phyloP scores from a whole-genome alignment of 139 green algal species.

The Tetraselmis striata region DNA sequence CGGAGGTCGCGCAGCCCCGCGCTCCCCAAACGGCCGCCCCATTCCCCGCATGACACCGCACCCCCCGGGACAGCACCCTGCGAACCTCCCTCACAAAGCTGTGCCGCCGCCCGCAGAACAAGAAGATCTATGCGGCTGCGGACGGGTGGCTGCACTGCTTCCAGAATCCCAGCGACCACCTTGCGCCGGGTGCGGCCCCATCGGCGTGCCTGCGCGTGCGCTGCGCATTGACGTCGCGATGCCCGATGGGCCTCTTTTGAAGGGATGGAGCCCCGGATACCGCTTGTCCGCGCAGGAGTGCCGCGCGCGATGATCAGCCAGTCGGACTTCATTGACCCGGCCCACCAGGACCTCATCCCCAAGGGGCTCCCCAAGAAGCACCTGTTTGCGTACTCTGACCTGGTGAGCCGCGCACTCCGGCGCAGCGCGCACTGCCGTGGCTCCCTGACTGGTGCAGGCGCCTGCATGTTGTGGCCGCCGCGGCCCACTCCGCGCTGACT shows the following conservation, averaged over 20 bases:
- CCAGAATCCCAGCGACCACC: neutral
- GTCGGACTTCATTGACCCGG: conserved; percentile 1
- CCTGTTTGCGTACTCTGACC: neutral
- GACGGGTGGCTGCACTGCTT: neutral
- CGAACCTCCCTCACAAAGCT: neutral
- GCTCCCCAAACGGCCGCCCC: neutral
- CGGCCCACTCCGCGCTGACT: neutral
- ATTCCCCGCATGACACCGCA: neutral
- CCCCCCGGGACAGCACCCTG: too few relatives aligned
- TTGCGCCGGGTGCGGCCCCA: neutral
- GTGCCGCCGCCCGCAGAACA: neutral
- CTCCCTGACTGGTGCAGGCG: neutral
- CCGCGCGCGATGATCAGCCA: conserved; percentile 1
- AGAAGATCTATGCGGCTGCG: neutral
- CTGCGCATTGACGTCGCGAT: neutral
- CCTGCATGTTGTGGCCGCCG: neutral
- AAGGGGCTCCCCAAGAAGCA: neutral
- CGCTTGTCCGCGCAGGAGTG: neutral
- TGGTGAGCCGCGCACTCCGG: neutral
- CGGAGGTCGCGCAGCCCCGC: neutral
- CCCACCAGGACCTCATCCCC: neutral
- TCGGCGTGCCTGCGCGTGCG: neutral
- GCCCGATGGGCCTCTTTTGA: too few relatives aligned
- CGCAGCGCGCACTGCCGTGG: neutral
- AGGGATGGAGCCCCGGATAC: too few relatives aligned